phyloP scores from a whole-genome alignment of 768 basidiomycete species.

The Mycena kentingensis region DNA sequence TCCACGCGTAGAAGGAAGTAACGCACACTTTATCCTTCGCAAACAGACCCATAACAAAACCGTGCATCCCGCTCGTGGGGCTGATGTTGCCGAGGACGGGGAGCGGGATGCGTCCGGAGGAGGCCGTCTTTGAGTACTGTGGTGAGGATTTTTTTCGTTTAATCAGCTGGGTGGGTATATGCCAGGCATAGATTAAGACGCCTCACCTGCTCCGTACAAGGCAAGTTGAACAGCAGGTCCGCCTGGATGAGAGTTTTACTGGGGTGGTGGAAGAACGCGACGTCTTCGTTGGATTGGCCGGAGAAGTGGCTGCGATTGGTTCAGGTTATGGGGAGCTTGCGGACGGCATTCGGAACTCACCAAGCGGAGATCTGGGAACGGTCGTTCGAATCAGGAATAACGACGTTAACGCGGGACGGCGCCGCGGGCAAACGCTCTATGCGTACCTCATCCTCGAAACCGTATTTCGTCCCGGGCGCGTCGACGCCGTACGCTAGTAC shows the following conservation, averaged over 20 bases:
- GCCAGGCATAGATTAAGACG: not conserved
- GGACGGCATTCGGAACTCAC: no score
- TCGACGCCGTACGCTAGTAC: conserved; percentile 62
- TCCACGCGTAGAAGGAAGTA: no score
- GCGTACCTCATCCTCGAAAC: conserved; percentile 71
- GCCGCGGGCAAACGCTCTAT: not conserved
- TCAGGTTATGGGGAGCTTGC: no score
- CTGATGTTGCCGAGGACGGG: not conserved
- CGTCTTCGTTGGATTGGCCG: conserved; percentile 74
- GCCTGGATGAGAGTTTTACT: conserved; percentile 77
- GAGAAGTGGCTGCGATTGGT: conserved; percentile 57
- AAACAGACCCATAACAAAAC: not conserved
- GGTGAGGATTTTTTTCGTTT: no score
- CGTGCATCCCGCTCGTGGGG: not conserved
- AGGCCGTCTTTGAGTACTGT: not conserved
- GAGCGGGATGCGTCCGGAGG: not conserved
- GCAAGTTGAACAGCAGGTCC: conserved; percentile 83
- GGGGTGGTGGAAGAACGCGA: conserved; percentile 75
- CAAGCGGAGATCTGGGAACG: conserved; percentile 54
- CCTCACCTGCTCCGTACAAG: conserved; percentile 62
- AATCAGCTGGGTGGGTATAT: not conserved
- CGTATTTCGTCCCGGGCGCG: conserved; percentile 64
- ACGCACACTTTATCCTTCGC: not conserved
- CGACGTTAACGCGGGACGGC: not conserved
- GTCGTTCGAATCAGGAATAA: not conserved